Percentiles rank a stretch among this genome's conserved stretches.
Conservation (phyloP, 306 rosid genomes). For the Gastrolobium bilobum region DNA sequence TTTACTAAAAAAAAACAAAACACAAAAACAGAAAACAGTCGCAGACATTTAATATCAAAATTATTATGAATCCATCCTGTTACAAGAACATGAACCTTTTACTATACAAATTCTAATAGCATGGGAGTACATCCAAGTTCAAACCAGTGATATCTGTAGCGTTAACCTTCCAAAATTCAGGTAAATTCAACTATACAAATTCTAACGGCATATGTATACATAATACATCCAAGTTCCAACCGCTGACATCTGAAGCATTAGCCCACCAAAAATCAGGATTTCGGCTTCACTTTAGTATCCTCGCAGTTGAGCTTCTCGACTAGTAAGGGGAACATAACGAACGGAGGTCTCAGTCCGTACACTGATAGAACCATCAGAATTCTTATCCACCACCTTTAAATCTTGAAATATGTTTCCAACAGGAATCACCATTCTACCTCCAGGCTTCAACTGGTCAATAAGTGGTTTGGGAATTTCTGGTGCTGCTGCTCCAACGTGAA, state of each 20-base stretch:
- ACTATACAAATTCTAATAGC: conserved; percentile 42
- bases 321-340: conserved; percentile 94
- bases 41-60: not conserved
- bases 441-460: conserved; percentile 92
- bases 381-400: conserved; percentile 89
- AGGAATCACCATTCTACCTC: conserved; percentile 98
- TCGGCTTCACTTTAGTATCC: conserved; percentile 51
- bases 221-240: conserved; percentile 11
- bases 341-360: conserved; percentile 79
- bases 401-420: conserved; percentile 92
- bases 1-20: too few species aligned
- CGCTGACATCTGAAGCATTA: conserved; percentile 30
- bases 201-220: not conserved
- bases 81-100: conserved; percentile 6
- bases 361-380: conserved; percentile 75
- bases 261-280: conserved; percentile 18
- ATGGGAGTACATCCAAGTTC: conserved; percentile 7
- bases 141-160: conserved; percentile 14
- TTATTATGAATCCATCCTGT: conserved; percentile 28
- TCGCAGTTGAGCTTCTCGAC: conserved; percentile 85
- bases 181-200: conserved; percentile 41
- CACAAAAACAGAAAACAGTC: not conserved
- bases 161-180: not conserved
- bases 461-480: conserved; percentile 85
- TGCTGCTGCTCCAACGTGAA: conserved; percentile 98